Conservation (phyloP, 139 green algal genomes). For the Yamagishiella unicocca region DNA sequence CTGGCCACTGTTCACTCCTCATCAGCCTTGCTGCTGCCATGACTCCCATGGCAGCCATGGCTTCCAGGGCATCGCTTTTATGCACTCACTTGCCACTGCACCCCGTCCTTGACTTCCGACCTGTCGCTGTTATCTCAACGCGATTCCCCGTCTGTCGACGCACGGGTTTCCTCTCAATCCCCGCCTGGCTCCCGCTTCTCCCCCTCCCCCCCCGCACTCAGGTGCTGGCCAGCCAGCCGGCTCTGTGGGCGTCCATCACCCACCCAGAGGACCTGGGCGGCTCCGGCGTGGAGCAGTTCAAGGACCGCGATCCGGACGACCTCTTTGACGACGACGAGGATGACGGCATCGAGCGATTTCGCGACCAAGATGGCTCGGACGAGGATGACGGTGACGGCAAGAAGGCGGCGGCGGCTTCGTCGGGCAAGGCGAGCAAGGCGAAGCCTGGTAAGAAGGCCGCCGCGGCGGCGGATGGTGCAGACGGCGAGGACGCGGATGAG, state of each 20-base stretch:
- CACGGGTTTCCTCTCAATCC: too few species aligned
- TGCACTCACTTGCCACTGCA: too few species aligned
- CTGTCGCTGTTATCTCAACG: too few species aligned
- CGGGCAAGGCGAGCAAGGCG: neutral
- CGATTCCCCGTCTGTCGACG: too few species aligned
- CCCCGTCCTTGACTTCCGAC: too few species aligned
- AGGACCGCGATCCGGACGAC: slow-evolving; percentile 56
- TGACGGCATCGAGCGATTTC: slow-evolving; percentile 24
- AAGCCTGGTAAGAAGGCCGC: slow-evolving; percentile 1
- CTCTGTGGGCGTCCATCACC: slow-evolving; percentile 85
- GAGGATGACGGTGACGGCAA: slow-evolving; percentile 41
- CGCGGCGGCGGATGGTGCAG: neutral
- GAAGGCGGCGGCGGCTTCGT: too few species aligned
- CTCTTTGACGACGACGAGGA: slow-evolving; percentile 1
- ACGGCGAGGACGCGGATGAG: slow-evolving; percentile 12
- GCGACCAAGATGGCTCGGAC: neutral
- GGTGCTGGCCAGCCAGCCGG: slow-evolving; percentile 63
- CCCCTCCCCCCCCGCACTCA: too few species aligned
- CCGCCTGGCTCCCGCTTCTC: too few species aligned
- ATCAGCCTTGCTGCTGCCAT: too few species aligned
- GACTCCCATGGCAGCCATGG: too few species aligned
- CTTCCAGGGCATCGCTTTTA: too few species aligned
- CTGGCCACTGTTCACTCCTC: too few species aligned
- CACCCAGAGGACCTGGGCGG: slow-evolving; percentile 83
- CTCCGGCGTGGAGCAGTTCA: slow-evolving; percentile 72